A percentile compares a stretch with the other conserved stretches of the same genome.
Evolutionary conservation across 306 rosid species (phyloP).

Genomic region (Prunus padus): DNA sequence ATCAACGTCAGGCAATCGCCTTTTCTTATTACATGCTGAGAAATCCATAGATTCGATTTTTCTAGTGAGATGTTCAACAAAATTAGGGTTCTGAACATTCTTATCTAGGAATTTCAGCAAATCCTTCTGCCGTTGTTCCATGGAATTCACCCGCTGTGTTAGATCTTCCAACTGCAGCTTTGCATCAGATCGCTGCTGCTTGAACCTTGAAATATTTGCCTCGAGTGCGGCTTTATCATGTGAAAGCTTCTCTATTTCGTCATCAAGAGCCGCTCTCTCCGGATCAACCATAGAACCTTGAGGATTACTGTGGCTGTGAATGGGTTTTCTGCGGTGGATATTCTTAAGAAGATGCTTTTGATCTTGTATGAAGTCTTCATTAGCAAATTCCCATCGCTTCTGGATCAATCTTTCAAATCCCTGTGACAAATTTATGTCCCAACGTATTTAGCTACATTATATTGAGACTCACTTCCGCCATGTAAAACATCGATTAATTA

Average conservation of each 20-base stretch:
- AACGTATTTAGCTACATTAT: neutral
- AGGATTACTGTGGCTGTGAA: constrained; percentile 96
- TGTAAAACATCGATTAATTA: neutral
- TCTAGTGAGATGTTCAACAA: constrained; percentile 59
- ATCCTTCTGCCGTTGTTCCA: constrained; percentile 69
- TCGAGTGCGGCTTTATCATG: constrained; percentile 68
- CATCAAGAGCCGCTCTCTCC: constrained; percentile 84
- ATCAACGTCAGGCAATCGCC: constrained; percentile 74
- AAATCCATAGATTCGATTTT: constrained; percentile 84
- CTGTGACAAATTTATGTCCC: constrained; percentile 40
- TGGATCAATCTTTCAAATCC: constrained; percentile 89
- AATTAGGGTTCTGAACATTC: constrained; percentile 67
- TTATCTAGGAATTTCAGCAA: constrained; percentile 55
- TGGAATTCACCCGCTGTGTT: constrained; percentile 46
- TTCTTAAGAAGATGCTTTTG: constrained; percentile 90
- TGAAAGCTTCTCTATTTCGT: constrained; percentile 75
- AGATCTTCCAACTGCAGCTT: constrained; percentile 64
- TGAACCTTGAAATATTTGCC: constrained; percentile 51
- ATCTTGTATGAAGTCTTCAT: constrained; percentile 86
- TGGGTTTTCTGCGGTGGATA: constrained; percentile 95
- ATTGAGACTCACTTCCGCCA: neutral
- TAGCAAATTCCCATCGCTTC: constrained; percentile 96
- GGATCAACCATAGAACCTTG: constrained; percentile 74
- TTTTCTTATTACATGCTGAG: constrained; percentile 73
- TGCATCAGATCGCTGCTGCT: constrained; percentile 53